Evolutionary conservation across 495 filamentous ascomycete species (phyloP), one percentile per base, ranked within the genome.

Genomic region (Antarctomyces pellizariae): DNA sequence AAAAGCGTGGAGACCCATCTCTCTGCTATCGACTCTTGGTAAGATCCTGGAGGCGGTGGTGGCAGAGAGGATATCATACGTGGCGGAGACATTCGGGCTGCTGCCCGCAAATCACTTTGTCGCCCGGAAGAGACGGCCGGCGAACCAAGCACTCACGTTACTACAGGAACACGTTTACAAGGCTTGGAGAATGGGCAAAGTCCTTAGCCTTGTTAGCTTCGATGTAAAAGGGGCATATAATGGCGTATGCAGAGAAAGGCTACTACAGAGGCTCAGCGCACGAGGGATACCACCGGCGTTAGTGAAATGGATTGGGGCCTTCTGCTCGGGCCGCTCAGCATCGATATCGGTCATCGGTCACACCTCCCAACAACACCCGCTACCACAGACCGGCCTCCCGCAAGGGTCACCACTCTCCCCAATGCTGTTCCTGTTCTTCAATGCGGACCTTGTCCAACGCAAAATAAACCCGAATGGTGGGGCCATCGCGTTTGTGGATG

Each of bases 221-320:
- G 45, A 54, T 38, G 42, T 50, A 13, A 49, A 50, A 34, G 47
- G 47, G 7, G 50, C 47, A 24, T 54, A 49, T 28, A 49, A 52
- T 18, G 31, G 42, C 4, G 47, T 54, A 9, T 37, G 28, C 19
- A 47, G 38, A 27, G 41, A 38, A 34, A 29, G 35, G 31, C 22
- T 48, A 17, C 20, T 45, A 18, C 30, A 43, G 24, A 45, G 46
- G 30, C 34, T 53, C 14, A 36, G 36, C 30, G 33, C 36, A 15
- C 25, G 39, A 36, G 31, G 36, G 10, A 46, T 51, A 25, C 39
- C 37, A 4, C 33, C 41, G 5, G 26, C 6, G 5, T 27, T 53
- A 19, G 31, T 36, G 4, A 31, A 34, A 18, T 50, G 37, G 48
- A 31, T 48, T 9, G 26, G 38, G 11, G 37, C 35, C 13, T 50